phyloP scores from a whole-genome alignment of 352 stramenopile species.

The Globisporangium paddicum region DNA sequence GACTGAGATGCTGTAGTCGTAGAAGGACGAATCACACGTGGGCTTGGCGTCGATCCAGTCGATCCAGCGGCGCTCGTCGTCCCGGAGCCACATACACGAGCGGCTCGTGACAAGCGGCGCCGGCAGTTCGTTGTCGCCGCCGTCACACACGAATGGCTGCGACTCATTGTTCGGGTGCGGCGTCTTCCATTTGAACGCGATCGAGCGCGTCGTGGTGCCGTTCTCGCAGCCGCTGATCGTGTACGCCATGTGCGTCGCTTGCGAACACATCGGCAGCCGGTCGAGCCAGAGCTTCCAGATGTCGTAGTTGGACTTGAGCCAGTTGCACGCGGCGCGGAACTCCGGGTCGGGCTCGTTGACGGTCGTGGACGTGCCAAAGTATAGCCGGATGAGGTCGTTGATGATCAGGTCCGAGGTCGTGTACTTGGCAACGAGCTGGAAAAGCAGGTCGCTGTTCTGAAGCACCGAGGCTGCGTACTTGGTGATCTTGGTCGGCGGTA shows the following conservation, averaged over 20 bases:
- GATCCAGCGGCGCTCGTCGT: constrained; percentile 21
- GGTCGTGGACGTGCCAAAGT: constrained; percentile 10
- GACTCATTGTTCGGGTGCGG: constrained; percentile 28
- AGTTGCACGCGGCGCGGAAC: constrained; percentile 42
- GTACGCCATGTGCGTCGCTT: constrained; percentile 26
- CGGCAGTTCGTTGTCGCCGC: constrained; percentile 25
- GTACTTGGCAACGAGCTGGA: constrained; percentile 27
- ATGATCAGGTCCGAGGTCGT: constrained; percentile 31
- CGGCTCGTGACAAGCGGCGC: constrained; percentile 28
- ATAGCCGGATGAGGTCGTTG: constrained; percentile 28
- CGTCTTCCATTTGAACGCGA: constrained; percentile 28
- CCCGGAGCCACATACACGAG: constrained; percentile 29
- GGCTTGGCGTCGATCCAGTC: constrained; percentile 28
- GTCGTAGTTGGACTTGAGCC: constrained; percentile 47
- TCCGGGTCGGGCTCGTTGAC: constrained; percentile 17
- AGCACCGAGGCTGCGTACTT: constrained; percentile 26
- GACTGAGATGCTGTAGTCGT: constrained; percentile 26
- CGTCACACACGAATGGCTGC: constrained; percentile 36
- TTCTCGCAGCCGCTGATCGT: constrained; percentile 20
- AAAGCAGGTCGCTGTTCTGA: neutral
- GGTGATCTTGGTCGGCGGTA: constrained; percentile 22
- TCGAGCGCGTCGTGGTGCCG: constrained; percentile 8
- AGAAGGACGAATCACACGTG: constrained; percentile 34
- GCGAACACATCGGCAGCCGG: constrained; percentile 21
- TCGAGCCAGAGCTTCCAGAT: constrained; percentile 43